Evolutionary conservation across 179 eudicot genomes (phyloP), one percentile per base, ranked within the genome.

Genomic region (Beta lomatogona): DNA sequence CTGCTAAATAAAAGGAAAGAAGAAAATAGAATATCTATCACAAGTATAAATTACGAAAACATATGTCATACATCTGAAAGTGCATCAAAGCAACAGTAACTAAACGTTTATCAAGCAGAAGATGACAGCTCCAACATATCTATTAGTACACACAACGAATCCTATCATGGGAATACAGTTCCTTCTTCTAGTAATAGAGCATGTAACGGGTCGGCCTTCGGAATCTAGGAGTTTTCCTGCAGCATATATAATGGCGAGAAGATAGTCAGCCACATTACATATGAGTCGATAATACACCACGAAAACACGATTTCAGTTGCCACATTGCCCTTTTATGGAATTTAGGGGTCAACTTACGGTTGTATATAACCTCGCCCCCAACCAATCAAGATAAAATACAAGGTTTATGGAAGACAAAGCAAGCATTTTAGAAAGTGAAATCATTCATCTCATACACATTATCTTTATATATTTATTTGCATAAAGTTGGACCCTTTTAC

Each of bases 161-260:
- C 41, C 52, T 46, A 31, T 18, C 13, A 28, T 15, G 36, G 75
- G 16, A 52, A 76, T 70, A 11, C 36, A 46, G 18, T 21, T 46
- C 16, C 48, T 55, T 57, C 48, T 55, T 57, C 81, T 84, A 87
- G 68, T 85, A 85, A 69, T 87, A 87, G 1, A 88, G 89, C 89
- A 87, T 87, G 81, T 78, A 87, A 14, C 88, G 89, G 75, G 79
- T 78, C 31, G 89, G 89, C 85, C 89, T 85, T 83, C 89, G 76
- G 81, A 81, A 87, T 84, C 89, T 83, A n/a, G 89, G 89, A 76
- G 73, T 86, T 82, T 85, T 87, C 86, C 89, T 87, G 88, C 86
- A 87, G 28, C 11, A 48, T 76, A 46, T 11, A 80, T 12, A 14
- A 57, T 3, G 45, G 54, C 15, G 16, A 55, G 15, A 6, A 52